phyloP scores from a whole-genome alignment of 1,139 yeast genomes.

The Sugiyamaella neomexicana region DNA sequence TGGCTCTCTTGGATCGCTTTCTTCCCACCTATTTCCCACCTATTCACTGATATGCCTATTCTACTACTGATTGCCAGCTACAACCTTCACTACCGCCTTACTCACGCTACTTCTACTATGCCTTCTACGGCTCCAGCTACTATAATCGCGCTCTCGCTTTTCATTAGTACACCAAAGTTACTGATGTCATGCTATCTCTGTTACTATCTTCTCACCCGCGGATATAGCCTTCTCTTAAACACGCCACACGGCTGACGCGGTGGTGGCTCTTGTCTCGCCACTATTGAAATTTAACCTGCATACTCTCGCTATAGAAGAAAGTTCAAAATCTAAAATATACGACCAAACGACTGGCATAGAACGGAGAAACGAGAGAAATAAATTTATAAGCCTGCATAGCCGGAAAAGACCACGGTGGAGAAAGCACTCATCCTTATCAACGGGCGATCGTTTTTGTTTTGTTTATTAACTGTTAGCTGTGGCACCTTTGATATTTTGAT shows the following conservation, averaged over 20 bases:
- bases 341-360: not conserved
- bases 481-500: too few species aligned
- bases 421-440: not conserved
- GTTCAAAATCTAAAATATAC: not conserved
- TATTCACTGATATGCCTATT: not conserved
- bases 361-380: not conserved
- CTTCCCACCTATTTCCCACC: too few species aligned
- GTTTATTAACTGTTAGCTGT: not conserved
- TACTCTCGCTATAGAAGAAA: not conserved
- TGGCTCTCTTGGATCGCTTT: too few species aligned
- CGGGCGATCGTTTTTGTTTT: not conserved
- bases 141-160: too few species aligned
- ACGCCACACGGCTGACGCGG: not conserved
- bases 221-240: too few species aligned
- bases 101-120: not conserved
- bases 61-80: too few species aligned
- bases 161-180: too few species aligned
- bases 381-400: conserved; percentile 12
- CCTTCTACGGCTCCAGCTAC: not conserved
- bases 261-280: not conserved
- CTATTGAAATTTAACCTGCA: not conserved
- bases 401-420: conserved; percentile 5
- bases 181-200: not conserved
- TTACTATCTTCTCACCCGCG: too few species aligned
- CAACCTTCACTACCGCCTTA: too few species aligned